Evolutionary conservation across 225 moss, liverwort and hornwort genomes (phyloP), one percentile per base, ranked within the genome.

Genomic region (Polytrichum commune): DNA sequence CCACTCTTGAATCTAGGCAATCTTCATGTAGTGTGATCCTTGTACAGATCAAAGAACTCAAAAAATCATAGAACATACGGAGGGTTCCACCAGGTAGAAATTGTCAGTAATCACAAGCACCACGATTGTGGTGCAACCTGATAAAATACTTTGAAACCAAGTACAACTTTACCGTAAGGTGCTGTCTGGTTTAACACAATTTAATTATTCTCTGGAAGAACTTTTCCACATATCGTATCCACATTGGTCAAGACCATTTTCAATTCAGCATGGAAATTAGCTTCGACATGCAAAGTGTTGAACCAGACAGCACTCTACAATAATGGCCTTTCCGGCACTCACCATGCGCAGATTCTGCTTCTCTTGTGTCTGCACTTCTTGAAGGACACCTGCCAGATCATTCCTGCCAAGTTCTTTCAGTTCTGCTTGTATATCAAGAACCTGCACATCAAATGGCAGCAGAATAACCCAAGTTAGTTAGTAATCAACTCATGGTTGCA

Each of bases 311-410:
- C 13, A 46, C 46, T 46, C 46, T 16, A 13, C 46, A 0, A 13
- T 46, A 46, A 46, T 46, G 46, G 46, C 13, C 46, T 46, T 46
- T 46, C 46, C 46, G 1, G 46, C 63, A 64, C 83, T 74, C 57
- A 93, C 95, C 95, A 95, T 91, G 62, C 75, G 86, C 20, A 95
- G 74, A 54, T 95, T 95, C 73, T 90, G 83, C 60, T 93, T 95
- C 57, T 93, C 93, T 77, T 88, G 90, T 55, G 73, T 66, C 80
- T 93, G 95, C 63, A 95, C 86, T 33, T 73, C 85, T 73, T 91
- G 89, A 7, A 95, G 85, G n/a, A 90, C 78, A 55, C 81, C 79
- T 56, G 93, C 88, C 72, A 93, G 74, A 78, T 95, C 95, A 75
- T 82, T 65, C 74, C 91, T 85, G 64, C 60, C 80, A 33, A 90